phyloP scores from a whole-genome alignment of 148 eudicot genomes.

The Agrostemma githago region DNA sequence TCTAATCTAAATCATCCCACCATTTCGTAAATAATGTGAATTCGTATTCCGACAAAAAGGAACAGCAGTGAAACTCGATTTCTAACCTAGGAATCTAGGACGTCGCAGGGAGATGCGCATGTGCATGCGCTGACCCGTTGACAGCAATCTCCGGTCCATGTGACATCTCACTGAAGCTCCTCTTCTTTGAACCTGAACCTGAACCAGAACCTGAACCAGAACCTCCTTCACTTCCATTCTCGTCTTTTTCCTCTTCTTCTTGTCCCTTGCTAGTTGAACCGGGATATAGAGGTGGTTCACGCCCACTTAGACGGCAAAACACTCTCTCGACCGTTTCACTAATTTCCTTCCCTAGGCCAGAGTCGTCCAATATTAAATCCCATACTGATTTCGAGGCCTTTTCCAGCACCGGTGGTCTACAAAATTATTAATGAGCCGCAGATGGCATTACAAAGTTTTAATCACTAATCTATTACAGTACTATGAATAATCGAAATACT shows the following conservation, averaged over 20 bases:
- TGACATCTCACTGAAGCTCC: conserved; percentile 45
- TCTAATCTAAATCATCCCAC: background rate
- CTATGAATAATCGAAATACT: conserved; percentile 28
- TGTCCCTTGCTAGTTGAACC: conserved; percentile 37
- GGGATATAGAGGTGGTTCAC: conserved; percentile 69
- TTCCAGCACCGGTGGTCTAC: conserved; percentile 93
- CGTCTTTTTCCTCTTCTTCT: conserved; percentile 31
- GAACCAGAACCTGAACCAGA: conserved; percentile 27
- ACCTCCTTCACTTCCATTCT: conserved; percentile 38
- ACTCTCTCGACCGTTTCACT: conserved; percentile 84
- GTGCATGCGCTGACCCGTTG: conserved; percentile 22
- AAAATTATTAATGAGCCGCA: background rate
- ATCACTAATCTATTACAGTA: background rate
- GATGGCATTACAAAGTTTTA: background rate
- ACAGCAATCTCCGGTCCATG: conserved; percentile 38
- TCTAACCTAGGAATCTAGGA: conserved; percentile 24
- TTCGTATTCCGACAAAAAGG: background rate
- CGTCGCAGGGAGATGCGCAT: conserved; percentile 23
- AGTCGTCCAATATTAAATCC: conserved; percentile 77
- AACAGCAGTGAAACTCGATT: conserved; percentile 14
- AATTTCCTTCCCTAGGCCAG: conserved; percentile 80
- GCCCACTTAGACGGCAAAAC: conserved; percentile 84
- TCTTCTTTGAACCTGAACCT: conserved; percentile 52
- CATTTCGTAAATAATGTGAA: background rate
- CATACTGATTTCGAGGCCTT: conserved; percentile 95